Conservation (phyloP, 768 basidiomycete species). For the Galerina marginata region DNA sequence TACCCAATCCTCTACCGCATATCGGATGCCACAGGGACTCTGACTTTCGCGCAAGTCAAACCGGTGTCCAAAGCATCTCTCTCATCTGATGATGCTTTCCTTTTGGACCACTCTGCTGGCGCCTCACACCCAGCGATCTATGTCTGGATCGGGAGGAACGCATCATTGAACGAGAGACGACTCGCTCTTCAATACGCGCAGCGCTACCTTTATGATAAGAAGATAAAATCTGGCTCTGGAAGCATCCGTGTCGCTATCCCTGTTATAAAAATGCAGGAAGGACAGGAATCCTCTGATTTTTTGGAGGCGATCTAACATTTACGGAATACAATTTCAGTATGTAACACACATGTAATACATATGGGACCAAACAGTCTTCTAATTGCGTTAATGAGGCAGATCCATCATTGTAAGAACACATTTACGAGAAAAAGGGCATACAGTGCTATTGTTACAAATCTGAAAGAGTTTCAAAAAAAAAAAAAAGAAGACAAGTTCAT, state of each 20-base stretch:
- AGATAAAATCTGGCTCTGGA: constrained; percentile 24
- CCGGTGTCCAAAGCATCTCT: constrained; percentile 39
- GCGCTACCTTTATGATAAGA: constrained; percentile 50
- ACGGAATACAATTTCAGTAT: not conserved
- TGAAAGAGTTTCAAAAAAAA: no score
- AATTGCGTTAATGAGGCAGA: no score
- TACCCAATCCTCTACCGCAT: constrained; percentile 43
- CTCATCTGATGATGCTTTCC: constrained; percentile 54
- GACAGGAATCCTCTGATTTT: constrained; percentile 56
- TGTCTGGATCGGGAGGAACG: constrained; percentile 61
- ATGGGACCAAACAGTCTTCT: not conserved
- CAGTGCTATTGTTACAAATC: no score
- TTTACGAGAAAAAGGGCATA: no score
- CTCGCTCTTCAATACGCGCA: constrained; percentile 63
- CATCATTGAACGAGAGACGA: constrained; percentile 52
- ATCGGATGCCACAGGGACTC: constrained; percentile 48
- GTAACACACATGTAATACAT: not conserved
- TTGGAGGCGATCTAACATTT: constrained; percentile 26
- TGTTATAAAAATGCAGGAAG: constrained; percentile 60
- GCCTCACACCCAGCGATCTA: constrained; percentile 49
- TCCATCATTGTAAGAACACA: no score
- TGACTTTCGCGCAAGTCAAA: constrained; percentile 42
- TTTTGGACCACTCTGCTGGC: constrained; percentile 50
- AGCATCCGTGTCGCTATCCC: constrained; percentile 39
- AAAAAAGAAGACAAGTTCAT: not conserved